These are phyloP conservation scores for Meira miltonrushii DNA, from an alignment of 1,284 basidiomycete genomes.

Conservation along the genomic window DNA sequence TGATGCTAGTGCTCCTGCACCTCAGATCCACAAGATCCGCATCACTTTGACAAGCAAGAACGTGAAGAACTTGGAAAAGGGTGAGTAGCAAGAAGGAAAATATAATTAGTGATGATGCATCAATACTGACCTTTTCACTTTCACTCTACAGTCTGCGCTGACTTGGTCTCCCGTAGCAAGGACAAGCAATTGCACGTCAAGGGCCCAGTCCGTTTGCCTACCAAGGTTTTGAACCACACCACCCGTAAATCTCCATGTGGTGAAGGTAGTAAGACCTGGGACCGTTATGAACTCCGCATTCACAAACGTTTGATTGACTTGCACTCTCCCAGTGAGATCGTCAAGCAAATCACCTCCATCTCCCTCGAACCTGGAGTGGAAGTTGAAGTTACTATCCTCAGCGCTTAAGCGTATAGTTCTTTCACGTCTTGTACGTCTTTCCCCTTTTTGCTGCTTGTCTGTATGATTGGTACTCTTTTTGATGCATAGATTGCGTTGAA, in stretches of 20 bases:
- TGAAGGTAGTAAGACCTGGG: conserved; percentile 99
- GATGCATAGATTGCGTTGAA: neutral
- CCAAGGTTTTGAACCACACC: conserved; percentile 96
- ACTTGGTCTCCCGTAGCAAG: conserved; percentile 97
- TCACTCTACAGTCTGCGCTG: conserved; percentile 69
- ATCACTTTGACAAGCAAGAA: conserved; percentile 98
- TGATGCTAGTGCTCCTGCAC: conserved; percentile 65
- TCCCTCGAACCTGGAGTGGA: conserved; percentile 98
- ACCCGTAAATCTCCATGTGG: conserved; percentile 73
- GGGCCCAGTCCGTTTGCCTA: conserved; percentile 97
- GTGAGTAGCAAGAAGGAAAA: conserved; percentile 58
- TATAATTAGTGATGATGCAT: neutral
- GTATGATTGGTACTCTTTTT: neutral
- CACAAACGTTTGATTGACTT: conserved; percentile 99
- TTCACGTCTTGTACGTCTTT: neutral
- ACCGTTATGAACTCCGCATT: conserved; percentile 97
- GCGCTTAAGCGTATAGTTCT: conserved; percentile 20
- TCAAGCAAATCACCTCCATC: conserved; percentile 99
- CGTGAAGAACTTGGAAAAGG: conserved; percentile 98
- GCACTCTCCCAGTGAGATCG: conserved; percentile 95
- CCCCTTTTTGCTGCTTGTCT: neutral
- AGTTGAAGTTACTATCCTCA: conserved; percentile 96
- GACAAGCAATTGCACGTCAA: conserved; percentile 99
- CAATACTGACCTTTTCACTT: neutral
- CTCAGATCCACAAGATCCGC: conserved; percentile 98